A percentile compares a stretch with the other conserved stretches of the same genome.
These are phyloP conservation scores for Schwanniomyces vanrijiae DNA, from an alignment of 805 yeast species.

Conservation along the genomic window DNA sequence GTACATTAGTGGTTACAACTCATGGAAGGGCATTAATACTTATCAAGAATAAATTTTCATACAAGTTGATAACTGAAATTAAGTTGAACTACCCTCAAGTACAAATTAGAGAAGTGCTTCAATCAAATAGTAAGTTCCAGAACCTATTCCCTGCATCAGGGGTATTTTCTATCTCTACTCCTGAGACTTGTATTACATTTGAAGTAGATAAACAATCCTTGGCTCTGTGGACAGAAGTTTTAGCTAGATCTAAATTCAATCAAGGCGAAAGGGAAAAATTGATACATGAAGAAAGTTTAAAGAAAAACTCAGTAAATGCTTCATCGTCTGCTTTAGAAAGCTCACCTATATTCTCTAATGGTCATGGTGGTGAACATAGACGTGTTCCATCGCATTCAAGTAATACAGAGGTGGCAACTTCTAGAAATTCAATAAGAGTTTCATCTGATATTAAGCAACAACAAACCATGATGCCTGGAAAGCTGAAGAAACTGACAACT, in stretches of 20 bases:
- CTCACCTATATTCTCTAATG: constrained; percentile 19
- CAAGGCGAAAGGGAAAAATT: constrained; percentile 45
- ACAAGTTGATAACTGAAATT: constrained; percentile 54
- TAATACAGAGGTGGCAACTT: neutral
- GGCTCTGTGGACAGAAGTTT: constrained; percentile 55
- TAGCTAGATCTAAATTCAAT: constrained; percentile 48
- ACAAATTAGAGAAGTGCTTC: constrained; percentile 58
- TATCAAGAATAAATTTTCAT: constrained; percentile 39
- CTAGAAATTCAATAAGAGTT: neutral
- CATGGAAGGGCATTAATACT: constrained; percentile 65
- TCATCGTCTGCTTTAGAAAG: constrained; percentile 21
- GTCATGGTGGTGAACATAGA: neutral
- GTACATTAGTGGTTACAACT: constrained; percentile 59
- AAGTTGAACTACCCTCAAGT: constrained; percentile 52
- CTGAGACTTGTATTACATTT: constrained; percentile 53
- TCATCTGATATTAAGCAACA: constrained; percentile 1
- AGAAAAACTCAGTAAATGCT: neutral
- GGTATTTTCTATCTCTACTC: constrained; percentile 57
- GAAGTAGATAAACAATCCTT: constrained; percentile 55
- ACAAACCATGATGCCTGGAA: constrained; percentile 3
- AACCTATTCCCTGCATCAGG: constrained; percentile 41
- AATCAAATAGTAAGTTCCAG: constrained; percentile 23
- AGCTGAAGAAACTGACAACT: neutral
- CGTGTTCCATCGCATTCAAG: neutral
- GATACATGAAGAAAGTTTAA: neutral